Conservation (phyloP, 148 eudicot genomes). For the Rheum nobile region DNA sequence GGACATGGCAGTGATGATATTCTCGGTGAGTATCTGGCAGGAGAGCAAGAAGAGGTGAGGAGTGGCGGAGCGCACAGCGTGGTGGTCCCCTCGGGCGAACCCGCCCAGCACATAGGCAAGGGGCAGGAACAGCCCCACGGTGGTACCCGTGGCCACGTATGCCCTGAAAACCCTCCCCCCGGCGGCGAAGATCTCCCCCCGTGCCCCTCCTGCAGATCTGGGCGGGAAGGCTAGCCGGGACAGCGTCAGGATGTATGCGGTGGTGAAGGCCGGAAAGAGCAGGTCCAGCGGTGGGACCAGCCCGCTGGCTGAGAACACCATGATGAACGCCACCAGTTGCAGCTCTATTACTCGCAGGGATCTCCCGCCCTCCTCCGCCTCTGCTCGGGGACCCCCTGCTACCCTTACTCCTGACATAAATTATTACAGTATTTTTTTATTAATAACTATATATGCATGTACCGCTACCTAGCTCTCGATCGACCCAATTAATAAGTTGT, state of each 20-base stretch:
- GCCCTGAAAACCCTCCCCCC: conserved; percentile 31
- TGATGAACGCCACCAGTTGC: conserved; percentile 85
- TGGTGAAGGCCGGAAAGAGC: conserved; percentile 50
- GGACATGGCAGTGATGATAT: conserved; percentile 54
- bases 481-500: too few relatives aligned
- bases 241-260: conserved; percentile 48
- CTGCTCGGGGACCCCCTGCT: conserved; percentile 21
- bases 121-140: conserved; percentile 69
- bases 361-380: conserved; percentile 24
- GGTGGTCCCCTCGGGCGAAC: conserved; percentile 83
- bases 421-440: too few relatives aligned
- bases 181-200: conserved; percentile 39
- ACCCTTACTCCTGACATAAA: neutral
- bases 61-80: conserved; percentile 69
- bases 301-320: conserved; percentile 88
- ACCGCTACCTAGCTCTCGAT: too few relatives aligned
- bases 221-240: conserved; percentile 61
- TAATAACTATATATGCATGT: too few relatives aligned
- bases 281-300: conserved; percentile 80
- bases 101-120: conserved; percentile 87
- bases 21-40: conserved; percentile 80
- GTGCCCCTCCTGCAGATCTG: neutral
- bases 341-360: conserved; percentile 77
- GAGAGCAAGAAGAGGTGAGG: conserved; percentile 86
- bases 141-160: conserved; percentile 54